phyloP scores from a whole-genome alignment of 1,139 yeast genomes.

The Trichomonascaceae sp. region DNA sequence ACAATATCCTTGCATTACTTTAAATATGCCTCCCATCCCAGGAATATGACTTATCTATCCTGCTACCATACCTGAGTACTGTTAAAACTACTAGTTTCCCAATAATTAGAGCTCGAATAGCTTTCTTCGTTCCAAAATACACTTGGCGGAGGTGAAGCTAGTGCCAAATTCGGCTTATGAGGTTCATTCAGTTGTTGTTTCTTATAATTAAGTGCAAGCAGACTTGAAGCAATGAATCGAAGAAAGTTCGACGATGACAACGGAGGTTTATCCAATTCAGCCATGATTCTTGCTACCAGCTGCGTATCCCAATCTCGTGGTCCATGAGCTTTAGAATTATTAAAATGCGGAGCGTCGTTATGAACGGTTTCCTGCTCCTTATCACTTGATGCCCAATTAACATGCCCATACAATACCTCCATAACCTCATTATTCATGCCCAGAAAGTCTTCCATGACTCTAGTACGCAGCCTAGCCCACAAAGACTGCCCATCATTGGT shows the following conservation, averaged over 20 bases:
- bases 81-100: constrained; percentile 18
- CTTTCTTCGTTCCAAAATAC: constrained; percentile 7
- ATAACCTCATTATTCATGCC: constrained; percentile 30
- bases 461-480: constrained; percentile 19
- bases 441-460: constrained; percentile 23
- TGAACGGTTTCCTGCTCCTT: constrained; percentile 1
- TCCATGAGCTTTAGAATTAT: constrained; percentile 20
- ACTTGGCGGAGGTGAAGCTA: constrained; percentile 2
- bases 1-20: no score
- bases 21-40: background rate
- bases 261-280: constrained; percentile 17
- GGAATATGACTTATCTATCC: background rate
- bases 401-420: constrained; percentile 27
- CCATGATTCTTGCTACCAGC: constrained; percentile 17
- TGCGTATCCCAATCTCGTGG: constrained; percentile 27
- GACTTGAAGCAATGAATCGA: constrained; percentile 14
- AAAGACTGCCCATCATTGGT: constrained; percentile 7
- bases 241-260: constrained; percentile 12
- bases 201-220: constrained; percentile 11
- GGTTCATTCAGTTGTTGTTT: background rate
- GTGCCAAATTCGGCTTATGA: background rate
- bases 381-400: constrained; percentile 17
- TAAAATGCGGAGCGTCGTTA: constrained; percentile 17
- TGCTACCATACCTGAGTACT: constrained; percentile 18
- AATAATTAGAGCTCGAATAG: constrained; percentile 13